These are phyloP conservation scores for Plasmodium gallinaceum DNA, from an alignment of 169 alveolate genomes.

Conservation along the genomic window DNA sequence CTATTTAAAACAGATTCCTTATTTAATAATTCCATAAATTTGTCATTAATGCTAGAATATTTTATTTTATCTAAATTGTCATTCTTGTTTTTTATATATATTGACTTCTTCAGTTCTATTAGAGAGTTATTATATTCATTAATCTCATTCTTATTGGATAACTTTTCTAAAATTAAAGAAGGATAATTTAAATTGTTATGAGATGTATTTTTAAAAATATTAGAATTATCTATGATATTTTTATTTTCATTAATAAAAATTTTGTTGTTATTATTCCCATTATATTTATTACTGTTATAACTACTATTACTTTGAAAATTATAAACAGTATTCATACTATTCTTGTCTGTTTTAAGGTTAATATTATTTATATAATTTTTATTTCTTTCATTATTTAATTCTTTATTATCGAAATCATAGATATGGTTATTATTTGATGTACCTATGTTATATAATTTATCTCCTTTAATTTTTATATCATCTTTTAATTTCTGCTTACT, in stretches of 20 bases:
- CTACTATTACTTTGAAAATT: no score
- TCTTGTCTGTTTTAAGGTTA: background rate
- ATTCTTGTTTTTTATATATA: slow-evolving; percentile 17
- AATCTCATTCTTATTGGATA: slow-evolving; percentile 19
- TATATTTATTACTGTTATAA: no score
- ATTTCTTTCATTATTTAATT: no score
- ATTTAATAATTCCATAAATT: slow-evolving; percentile 36
- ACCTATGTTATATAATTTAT: no score
- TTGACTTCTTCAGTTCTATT: slow-evolving; percentile 28
- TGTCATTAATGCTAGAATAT: slow-evolving; percentile 27
- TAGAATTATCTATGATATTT: no score
- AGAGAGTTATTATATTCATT: slow-evolving; percentile 25
- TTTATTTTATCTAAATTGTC: slow-evolving; percentile 25
- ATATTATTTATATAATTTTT: no score
- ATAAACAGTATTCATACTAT: background rate
- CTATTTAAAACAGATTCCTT: slow-evolving; percentile 22
- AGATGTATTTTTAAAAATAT: background rate
- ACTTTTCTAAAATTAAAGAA: slow-evolving; percentile 1
- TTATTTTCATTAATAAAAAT: no score
- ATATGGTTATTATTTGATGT: no score
- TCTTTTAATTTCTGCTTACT: background rate
- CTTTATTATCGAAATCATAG: no score
- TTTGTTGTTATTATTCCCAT: no score
- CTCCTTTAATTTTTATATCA: no score
- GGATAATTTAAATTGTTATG: background rate